phyloP scores from a whole-genome alignment of 2,329 filamentous ascomycete genomes.

The Chaetomium sp. region DNA sequence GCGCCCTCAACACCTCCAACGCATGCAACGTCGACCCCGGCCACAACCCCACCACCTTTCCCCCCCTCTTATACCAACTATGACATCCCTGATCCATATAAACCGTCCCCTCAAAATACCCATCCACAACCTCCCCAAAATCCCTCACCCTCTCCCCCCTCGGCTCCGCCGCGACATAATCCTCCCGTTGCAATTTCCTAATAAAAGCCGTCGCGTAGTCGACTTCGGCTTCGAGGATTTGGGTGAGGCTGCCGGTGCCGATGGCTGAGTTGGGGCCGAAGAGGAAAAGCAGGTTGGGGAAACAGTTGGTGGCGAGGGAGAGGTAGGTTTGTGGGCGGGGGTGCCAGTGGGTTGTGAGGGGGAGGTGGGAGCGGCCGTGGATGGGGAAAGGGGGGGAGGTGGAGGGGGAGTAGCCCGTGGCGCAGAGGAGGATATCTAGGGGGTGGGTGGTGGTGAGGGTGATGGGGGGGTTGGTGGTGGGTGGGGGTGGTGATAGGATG shows the following conservation, averaged over 20 bases:
- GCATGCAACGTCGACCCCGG: slow-evolving; percentile 40
- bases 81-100: slow-evolving; percentile 43
- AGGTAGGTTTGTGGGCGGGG: slow-evolving; percentile 38
- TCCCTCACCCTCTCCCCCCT: slow-evolving; percentile 39
- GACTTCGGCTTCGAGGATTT: slow-evolving; percentile 41
- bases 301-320: slow-evolving; percentile 38
- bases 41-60: slow-evolving; percentile 38
- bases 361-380: slow-evolving; percentile 32
- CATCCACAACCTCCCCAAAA: slow-evolving; percentile 40
- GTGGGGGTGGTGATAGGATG: slow-evolving; percentile 15
- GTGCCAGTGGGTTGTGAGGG: slow-evolving; percentile 35
- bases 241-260: slow-evolving; percentile 40
- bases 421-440: slow-evolving; percentile 42
- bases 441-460: slow-evolving; percentile 19
- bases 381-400: slow-evolving; percentile 37
- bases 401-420: slow-evolving; percentile 40
- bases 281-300: slow-evolving; percentile 45
- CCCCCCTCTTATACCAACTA: slow-evolving; percentile 47
- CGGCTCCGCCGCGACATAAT: slow-evolving; percentile 40
- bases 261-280: slow-evolving; percentile 44
- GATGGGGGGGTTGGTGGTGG: slow-evolving; percentile 19
- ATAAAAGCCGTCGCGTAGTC: slow-evolving; percentile 43
- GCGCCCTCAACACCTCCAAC: slow-evolving; percentile 35
- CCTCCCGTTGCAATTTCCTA: slow-evolving; percentile 42
- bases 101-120: slow-evolving; percentile 43